Conservation (phyloP, 2,329 filamentous ascomycete genomes). For the Penicillium paneum region DNA sequence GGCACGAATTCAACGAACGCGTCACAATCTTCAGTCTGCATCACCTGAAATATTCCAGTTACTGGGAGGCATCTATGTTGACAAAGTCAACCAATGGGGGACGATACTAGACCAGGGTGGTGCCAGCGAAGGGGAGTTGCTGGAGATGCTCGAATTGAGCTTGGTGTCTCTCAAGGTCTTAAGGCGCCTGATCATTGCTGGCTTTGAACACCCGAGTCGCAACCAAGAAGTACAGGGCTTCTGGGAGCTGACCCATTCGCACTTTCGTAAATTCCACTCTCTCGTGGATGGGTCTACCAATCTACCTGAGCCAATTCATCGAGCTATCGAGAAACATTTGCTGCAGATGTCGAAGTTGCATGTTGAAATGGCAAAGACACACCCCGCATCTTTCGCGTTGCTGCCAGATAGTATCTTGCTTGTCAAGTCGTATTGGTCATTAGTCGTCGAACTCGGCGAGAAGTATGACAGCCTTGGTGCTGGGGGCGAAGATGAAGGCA, state of each 20-base stretch:
- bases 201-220: conserved; percentile 81
- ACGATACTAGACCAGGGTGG: conserved; percentile 56
- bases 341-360: conserved; percentile 91
- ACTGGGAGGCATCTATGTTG: conserved; percentile 72
- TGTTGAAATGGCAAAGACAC: conserved; percentile 74
- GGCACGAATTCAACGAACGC: conserved; percentile 69
- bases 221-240: conserved; percentile 72
- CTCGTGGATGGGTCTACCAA: conserved; percentile 60
- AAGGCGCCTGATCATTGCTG: conserved; percentile 72
- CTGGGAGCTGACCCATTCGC: conserved; percentile 73
- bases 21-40: conserved; percentile 71
- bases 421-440: conserved; percentile 78
- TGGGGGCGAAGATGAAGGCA: conserved; percentile 49
- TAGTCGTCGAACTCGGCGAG: conserved; percentile 73
- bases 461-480: conserved; percentile 51
- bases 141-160: conserved; percentile 70
- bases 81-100: conserved; percentile 69
- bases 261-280: conserved; percentile 72
- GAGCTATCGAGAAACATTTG: conserved; percentile 76
- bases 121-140: conserved; percentile 57
- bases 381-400: conserved; percentile 77
- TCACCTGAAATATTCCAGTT: conserved; percentile 82
- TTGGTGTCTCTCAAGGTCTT: conserved; percentile 75
- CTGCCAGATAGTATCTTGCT: conserved; percentile 77
- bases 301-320: conserved; percentile 53